Evolutionary conservation across 768 basidiomycete species (phyloP).

Genomic region (Boletus reticuloceps): DNA sequence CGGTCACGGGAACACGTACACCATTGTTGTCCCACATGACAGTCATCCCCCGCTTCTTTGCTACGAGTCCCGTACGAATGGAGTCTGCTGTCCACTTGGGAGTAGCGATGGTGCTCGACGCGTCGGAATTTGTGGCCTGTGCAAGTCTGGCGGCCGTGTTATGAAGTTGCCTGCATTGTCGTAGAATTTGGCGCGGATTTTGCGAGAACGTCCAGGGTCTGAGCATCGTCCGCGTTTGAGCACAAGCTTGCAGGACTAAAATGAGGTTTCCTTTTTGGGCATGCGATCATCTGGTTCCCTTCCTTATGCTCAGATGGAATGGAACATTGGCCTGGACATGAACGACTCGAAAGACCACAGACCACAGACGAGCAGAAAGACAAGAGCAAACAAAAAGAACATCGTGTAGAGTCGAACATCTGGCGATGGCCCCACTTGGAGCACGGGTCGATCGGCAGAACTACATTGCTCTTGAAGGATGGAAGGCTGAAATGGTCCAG

Average conservation of each 20-base stretch:
- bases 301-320: conserved; percentile 55
- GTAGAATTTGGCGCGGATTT: conserved; percentile 35
- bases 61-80: conserved; percentile 88
- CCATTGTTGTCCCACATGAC: conserved; percentile 91
- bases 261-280: conserved; percentile 20
- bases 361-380: conserved; percentile 22
- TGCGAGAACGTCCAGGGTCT: conserved; percentile 47
- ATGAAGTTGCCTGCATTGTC: conserved; percentile 41
- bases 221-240: conserved; percentile 41
- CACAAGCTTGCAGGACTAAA: conserved; percentile 7
- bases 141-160: conserved; percentile 36
- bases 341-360: conserved; percentile 30
- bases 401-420: conserved; percentile 25
- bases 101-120: conserved; percentile 25
- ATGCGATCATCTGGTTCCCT: neutral
- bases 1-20: conserved; percentile 83
- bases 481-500: conserved; percentile 54
- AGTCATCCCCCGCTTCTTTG: conserved; percentile 95
- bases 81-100: conserved; percentile 83
- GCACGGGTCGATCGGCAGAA: conserved; percentile 53
- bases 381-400: conserved; percentile 26
- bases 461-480: conserved; percentile 47
- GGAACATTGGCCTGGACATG: conserved; percentile 68
- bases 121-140: conserved; percentile 18
- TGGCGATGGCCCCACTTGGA: conserved; percentile 54